Base-by-base conservation (phyloP, 192 early-diverging fungal genomes). In the Dissophora ornata region DNA sequence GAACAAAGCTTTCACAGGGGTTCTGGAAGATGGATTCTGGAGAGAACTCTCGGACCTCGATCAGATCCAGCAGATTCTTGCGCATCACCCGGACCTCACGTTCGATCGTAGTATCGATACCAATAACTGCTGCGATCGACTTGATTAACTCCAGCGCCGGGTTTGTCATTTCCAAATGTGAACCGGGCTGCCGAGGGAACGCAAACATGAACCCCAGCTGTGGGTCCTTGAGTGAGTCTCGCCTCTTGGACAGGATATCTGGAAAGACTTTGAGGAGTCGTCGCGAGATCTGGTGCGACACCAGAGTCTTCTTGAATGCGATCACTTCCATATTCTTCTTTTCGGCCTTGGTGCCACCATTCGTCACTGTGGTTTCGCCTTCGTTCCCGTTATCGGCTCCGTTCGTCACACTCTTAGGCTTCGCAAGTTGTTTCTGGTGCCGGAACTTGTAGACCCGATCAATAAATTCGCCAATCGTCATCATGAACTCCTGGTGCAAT, bases 111-210 rank as follows among this genome's bases (percentile, higher is more conserved):
- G 63, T 62, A 40, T 98, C 94, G 5, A 99, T 81, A n/a, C 83
- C 85, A 42, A 99, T 81, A 1, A 97, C 90, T 1, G 90, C 88
- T 33, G 85, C 79, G 1, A 96, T 62, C 53, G 85, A 87, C 61
- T 97, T 97, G 30, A 93, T 80, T 63, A 96, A 88, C 69, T 98
- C 95, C 7, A 97, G 83, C 0, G 93, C 91, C 0, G 94, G 89
- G 47, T 93, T 92, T 8, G 74, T 81, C 50, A 92, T 61, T 21
- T 57, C 28, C 13, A 90, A 80, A 78, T 91, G 86, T 2, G 91
- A 92, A 1, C 95, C 95, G 0, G 93, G 91, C 26, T 91, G 85
- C 5, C 68, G 68, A 10, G 92, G 93, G 70, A 94, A 96, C 5
- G 60, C 71, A 42, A 59, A 79, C 61, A 85, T 70, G 13, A 61